Base-by-base conservation (phyloP, 805 yeast genomes). In the Pichia kluyveri region DNA sequence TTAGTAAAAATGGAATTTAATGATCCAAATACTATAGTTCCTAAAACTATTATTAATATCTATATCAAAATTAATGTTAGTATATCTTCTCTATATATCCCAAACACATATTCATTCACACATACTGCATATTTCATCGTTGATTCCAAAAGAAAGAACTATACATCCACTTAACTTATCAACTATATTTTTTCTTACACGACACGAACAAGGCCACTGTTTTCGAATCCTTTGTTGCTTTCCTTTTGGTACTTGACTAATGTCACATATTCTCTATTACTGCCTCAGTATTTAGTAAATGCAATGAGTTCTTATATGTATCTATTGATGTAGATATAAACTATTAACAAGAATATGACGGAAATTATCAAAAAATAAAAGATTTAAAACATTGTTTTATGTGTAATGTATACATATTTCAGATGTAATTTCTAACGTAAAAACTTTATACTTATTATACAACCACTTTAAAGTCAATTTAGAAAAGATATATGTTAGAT, bases 1-100 rank as follows among this genome's bases (percentile, higher is more conserved):
- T 86, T 86, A 18, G 91, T 83, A 53, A 83, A 71, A 42, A 86
- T 68, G 11, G 93, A 83, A 68, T 86, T 86, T 54, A 80, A 62
- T 47, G 86, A 79, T 14, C 95, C 95, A 4, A 86, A 73, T 15
- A 78, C 63, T 34, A 86, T 68, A 40, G 86, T 79, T 5, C 87
- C 86, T 0, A 62, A 51, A 1, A 62, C 65, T n/a, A 68, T 46
- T 2, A 63, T 31, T 14, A 69, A 56, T 27, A 71, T 44, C 69
- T 65, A 9, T 31, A 36, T 6, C 10, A 11, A 2, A 34, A 15
- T 8, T 17, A 15, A 28, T 18, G 45, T 43, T 39, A 38, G 42
- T 40, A 40, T 31, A 19, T 27, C 37, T 7, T 9, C 36, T 34
- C 28, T 5, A 23, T 11, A 19, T 23, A 11, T 5, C 12, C 8